Base-by-base conservation (phyloP, 2,329 filamentous ascomycete species). In the Penicillium concentricum region DNA sequence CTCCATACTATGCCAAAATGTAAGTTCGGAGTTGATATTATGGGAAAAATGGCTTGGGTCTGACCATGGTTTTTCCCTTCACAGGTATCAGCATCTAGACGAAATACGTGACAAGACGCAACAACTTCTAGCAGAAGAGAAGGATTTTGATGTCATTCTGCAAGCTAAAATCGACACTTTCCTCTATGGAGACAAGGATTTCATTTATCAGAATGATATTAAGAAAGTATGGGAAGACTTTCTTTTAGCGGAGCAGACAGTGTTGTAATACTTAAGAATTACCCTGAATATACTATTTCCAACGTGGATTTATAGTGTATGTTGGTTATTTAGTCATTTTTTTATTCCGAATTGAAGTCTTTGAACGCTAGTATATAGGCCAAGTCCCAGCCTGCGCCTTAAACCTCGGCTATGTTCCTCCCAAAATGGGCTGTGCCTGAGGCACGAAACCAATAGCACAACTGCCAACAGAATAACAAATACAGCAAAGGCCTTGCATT, bases 401-500 rank as follows among this genome's bases (percentile, higher is more conserved):
- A 5, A 35, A 35, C 32, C 32, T 35, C 32, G 13, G 5, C 13
- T 16, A 8, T 35, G 15, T 16, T 16, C 15, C 12, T 35, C 32
- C 15, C 15, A 16, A 15, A 35, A 4, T 4, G 13, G 15, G 0
- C 32, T 35, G 2, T 35, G 32, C 13, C 32, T 16, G 15, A 35
- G 32, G 32, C 15, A 34, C 5, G 1, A 34, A 34, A 15, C 12
- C 4, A 35, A 35, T 35, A 16, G 7, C 5, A 35, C 2, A 16
- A 16, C 32, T 34, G 15, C 15, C 15, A 35, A 16, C 5, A 35
- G 32, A 16, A n/a, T 22, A 4, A 8, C 4, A 46, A 34, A 46
- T 5, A 46, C 2, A 24, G 79, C 1, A 71, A 75, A 22, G 80
- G 84, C 58, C 75, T 86, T 57, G 79, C 81, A 0, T 84, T 79